Evolutionary conservation across 768 basidiomycete species (phyloP).

Genomic region (Termitomyces bulborhizus): DNA sequence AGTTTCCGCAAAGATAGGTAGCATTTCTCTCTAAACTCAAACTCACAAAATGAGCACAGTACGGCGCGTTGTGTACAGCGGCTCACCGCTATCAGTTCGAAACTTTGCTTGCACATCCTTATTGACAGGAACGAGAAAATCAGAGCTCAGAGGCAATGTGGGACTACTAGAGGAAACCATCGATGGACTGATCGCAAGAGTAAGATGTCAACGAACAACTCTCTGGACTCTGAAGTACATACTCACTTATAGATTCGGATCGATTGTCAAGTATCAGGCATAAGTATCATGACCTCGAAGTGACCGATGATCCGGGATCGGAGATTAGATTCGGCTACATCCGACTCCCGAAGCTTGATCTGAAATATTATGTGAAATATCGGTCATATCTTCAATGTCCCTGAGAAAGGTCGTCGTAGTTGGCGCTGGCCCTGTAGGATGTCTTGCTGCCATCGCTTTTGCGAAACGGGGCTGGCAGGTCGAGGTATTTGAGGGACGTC

Average conservation of each 20-base stretch:
- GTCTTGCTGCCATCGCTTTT: constrained; percentile 80
- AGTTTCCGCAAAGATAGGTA: constrained; percentile 95
- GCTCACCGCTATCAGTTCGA: constrained; percentile 33
- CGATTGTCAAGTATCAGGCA: too few species aligned
- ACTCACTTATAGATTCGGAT: too few species aligned
- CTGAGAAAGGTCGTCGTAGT: constrained; percentile 55
- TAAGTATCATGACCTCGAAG: too few species aligned
- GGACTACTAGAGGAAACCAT: constrained; percentile 9
- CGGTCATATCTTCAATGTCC: constrained; percentile 10
- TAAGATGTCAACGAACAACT: neutral
- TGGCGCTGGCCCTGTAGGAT: constrained; percentile 94
- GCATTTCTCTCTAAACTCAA: constrained; percentile 42
- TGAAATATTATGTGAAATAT: neutral
- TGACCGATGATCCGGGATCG: constrained; percentile 1
- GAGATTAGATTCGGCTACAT: constrained; percentile 11
- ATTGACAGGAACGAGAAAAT: constrained; percentile 57
- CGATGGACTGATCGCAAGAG: neutral
- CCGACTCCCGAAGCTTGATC: neutral
- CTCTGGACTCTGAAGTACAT: too few species aligned
- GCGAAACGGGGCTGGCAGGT: constrained; percentile 85
- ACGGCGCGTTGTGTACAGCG: neutral
- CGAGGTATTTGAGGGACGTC: constrained; percentile 70
- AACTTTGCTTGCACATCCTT: constrained; percentile 36
- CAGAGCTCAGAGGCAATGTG: constrained; percentile 35
- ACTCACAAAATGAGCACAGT: constrained; percentile 11